Evolutionary conservation across 2,329 filamentous ascomycete species (phyloP), one percentile per base, ranked within the genome.

Genomic region (Emericellopsis atlantica): DNA sequence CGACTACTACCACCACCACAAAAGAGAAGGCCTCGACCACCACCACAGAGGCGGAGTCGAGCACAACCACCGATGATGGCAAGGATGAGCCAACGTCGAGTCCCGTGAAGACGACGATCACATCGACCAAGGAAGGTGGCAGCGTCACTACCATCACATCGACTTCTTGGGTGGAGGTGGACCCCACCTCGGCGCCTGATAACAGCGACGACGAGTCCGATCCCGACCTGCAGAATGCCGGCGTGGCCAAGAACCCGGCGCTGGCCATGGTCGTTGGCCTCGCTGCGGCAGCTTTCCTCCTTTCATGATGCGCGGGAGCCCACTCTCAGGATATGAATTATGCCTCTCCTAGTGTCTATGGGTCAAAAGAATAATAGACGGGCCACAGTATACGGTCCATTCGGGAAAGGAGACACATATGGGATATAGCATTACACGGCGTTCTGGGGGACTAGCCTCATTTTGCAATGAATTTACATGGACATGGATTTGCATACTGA

Each of bases 101-200:
- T 45, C 46, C 57, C 24, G 51, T 69, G 42, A 45, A 55, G 6
- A 51, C 60, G 21, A 68, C 65, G 0, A 54, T 56, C 44, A 74
- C 69, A n/a, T 66, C 65, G 6, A 70, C 68, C 6, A 52, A 64
- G 31, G 48, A 56, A 11, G 55, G 69, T 38, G 70, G 70, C 22
- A 62, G 58, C 26, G 56, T 66, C 40, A 62, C 62, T 4, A 60
- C 65, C 11, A 54, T 72, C 38, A 72, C 69, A 10, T 61, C 61
- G n/a, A 73, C 69, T 2, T 69, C 67, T 1, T 68, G 59, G 50
- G 69, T 73, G 3, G 62, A 58, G 18, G 63, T 67, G 32, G 57
- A 62, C 10, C 62, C 66, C 2, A 55, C 59, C 1, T 47, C 52
- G 18, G 46, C 54, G 24, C 41, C 56, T 9, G 53, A 54, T n/a